Base-by-base conservation (phyloP, 2,329 filamentous ascomycete genomes). In the Fusarium sp. region DNA sequence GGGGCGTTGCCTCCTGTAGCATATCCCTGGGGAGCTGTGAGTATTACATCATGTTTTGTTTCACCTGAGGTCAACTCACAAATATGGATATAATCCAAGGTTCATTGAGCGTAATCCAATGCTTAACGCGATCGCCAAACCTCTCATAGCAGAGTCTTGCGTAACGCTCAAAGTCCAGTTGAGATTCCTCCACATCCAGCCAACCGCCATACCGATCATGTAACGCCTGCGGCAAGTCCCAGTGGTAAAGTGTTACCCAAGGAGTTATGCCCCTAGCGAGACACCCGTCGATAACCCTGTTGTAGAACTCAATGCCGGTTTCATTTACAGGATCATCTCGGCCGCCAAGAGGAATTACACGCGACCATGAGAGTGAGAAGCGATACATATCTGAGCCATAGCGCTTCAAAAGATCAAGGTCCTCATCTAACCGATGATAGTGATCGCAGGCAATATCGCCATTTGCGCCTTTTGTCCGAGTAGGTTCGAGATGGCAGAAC, bases 291-390 rank as follows among this genome's bases (percentile, higher is more conserved):
- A 90, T 84, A 33, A 91, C 81, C 39, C 84, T 81, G 70, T 84
- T 79, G 75, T 91, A 91, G 73, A 87, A 86, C 28, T 83, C 79
- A 13, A 91, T 72, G 2, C 88, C 89, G 47, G 84, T 82, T 70
- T 89, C 82, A 73, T 90, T 91, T 71, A 90, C 71, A 2, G 87
- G 84, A 68, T 90, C 88, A 45, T 88, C 80, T 39, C 88, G 82
- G 13, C 88, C 88, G 13, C 89, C 88, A 0, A 89, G 81, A 2
- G 89, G 89, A 54, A 91, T 89, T 54, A 91, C 84, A 41, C 89
- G 86, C 7, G 88, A 86, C 89, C 89, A 91, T 10, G 87, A 87
- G 35, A 91, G 79, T 6, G 88, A 90, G 74, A 91, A 90, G 20
- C 88, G 85, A 73, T 90, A 91, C 6, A 84, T 84, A 65, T 84